These are phyloP conservation scores for Xylaria grammica DNA, from an alignment of 495 filamentous ascomycete species.

Conservation along the genomic window DNA sequence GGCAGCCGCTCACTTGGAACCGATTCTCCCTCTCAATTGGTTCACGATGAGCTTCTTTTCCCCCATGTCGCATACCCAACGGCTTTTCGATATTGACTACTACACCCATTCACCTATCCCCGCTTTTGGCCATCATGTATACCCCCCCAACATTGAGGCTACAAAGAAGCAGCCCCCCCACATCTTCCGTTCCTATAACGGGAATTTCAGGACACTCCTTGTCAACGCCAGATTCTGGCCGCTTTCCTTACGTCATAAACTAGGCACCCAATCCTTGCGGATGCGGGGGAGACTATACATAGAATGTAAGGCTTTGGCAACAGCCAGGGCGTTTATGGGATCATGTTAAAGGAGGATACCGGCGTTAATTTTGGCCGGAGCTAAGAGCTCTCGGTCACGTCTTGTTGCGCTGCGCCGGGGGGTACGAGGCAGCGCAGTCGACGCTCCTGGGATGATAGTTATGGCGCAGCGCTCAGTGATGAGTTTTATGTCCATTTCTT, in stretches of 20 bases:
- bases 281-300: slow-evolving; percentile 9
- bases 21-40: not conserved
- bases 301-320: slow-evolving; percentile 18
- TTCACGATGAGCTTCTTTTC: not conserved
- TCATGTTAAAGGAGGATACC: not conserved
- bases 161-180: not conserved
- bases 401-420: not conserved
- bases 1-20: slow-evolving; percentile 5
- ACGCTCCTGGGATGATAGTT: not conserved
- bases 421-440: not conserved
- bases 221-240: no score
- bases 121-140: not conserved
- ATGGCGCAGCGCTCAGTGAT: not conserved
- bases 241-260: slow-evolving; percentile 10
- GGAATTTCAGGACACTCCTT: no score
- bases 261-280: not conserved
- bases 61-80: not conserved
- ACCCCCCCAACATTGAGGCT: no score
- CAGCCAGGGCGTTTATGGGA: slow-evolving; percentile 10
- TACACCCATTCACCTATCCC: not conserved
- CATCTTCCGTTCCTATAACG: not conserved
- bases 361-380: not conserved
- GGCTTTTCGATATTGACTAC: not conserved
- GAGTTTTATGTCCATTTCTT: slow-evolving; percentile 3
- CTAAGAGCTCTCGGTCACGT: not conserved